Conservation (phyloP, 176 grass and related monocot species). For the Melocanna baccifera region DNA sequence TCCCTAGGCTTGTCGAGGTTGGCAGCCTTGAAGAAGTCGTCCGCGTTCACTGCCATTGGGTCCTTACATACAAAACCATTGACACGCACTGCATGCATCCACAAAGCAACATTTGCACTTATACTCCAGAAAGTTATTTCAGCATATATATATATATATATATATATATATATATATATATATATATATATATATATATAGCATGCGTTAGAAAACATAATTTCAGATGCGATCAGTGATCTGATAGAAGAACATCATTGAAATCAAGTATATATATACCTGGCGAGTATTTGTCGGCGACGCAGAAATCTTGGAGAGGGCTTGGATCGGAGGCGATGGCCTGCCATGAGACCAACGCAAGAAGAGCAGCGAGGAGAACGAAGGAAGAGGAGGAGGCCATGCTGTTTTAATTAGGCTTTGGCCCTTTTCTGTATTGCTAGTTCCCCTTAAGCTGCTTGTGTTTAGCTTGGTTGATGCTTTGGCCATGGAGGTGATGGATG, state of each 20-base stretch:
- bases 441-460: too few relatives aligned
- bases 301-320: slow-evolving; percentile 10
- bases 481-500: too few relatives aligned
- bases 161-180: neutral
- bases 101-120: neutral
- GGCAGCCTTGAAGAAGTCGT: neutral
- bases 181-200: neutral
- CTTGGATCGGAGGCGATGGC: neutral
- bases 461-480: too few relatives aligned
- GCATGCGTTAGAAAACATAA: too few relatives aligned
- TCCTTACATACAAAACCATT: neutral
- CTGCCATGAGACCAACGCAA: neutral
- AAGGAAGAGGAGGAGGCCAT: too few relatives aligned
- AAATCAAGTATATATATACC: neutral
- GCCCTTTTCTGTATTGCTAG: too few relatives aligned
- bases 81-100: neutral
- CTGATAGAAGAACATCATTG: neutral
- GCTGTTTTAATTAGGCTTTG: too few relatives aligned
- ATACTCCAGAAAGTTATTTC: neutral
- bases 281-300: neutral
- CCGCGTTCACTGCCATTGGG: neutral
- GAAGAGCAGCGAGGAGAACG: too few relatives aligned
- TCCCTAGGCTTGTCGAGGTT: neutral
- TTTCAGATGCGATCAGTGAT: too few relatives aligned
- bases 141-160: neutral